Evolutionary conservation across 2,329 filamentous ascomycete species (phyloP).

Genomic region (Aureobasidium sp.): DNA sequence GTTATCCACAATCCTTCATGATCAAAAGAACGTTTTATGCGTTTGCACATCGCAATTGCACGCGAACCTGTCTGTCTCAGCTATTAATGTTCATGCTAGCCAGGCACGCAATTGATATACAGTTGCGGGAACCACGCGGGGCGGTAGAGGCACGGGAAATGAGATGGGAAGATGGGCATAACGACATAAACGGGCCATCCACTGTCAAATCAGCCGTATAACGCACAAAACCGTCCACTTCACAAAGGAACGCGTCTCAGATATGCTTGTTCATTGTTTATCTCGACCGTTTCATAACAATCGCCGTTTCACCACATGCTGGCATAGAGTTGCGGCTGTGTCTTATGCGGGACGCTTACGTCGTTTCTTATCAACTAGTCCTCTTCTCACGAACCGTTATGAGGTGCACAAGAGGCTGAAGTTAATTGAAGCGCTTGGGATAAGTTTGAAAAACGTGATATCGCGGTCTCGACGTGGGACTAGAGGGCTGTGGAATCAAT

Average conservation of each 20-base stretch:
- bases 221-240: not conserved
- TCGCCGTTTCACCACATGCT: not conserved
- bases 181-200: not conserved
- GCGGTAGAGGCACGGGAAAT: not conserved
- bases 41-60: conserved; percentile 1
- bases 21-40: not conserved
- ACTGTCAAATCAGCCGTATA: not conserved
- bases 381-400: not conserved
- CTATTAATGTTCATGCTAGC: not conserved
- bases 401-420: not conserved
- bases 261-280: conserved; percentile 4
- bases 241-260: not conserved
- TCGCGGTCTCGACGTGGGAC: not conserved
- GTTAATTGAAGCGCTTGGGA: not conserved
- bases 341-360: not conserved
- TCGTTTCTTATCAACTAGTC: not conserved
- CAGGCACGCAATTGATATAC: not conserved
- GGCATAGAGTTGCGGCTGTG: not conserved
- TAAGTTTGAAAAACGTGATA: not conserved
- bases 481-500: not conserved
- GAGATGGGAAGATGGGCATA: not conserved
- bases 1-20: not conserved
- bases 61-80: not conserved
- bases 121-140: conserved; percentile 1
- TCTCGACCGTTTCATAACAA: conserved; percentile 5